Percentiles rank a stretch among this genome's conserved stretches.
Conservation (phyloP, 768 basidiomycete genomes). For the Pleurotus djamor region DNA sequence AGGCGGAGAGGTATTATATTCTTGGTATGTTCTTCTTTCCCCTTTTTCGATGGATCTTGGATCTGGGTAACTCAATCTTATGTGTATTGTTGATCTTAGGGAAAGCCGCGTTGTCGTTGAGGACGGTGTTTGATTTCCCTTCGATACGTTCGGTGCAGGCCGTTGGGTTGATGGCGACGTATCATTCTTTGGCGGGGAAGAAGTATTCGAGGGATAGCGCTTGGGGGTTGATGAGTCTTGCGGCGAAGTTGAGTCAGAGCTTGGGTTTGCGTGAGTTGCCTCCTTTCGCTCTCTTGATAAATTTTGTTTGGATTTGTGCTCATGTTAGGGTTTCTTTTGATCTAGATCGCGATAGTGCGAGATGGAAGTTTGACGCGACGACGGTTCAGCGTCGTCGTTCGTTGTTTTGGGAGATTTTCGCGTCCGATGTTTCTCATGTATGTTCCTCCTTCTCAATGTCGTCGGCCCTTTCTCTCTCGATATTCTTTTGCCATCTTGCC, state of each 20-base stretch:
- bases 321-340: not conserved
- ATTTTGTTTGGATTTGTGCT: too few relatives aligned
- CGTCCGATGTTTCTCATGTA: constrained; percentile 33
- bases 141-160: constrained; percentile 57
- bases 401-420: constrained; percentile 38
- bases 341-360: constrained; percentile 36
- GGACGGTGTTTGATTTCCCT: constrained; percentile 51
- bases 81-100: not conserved
- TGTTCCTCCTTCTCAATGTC: constrained; percentile 10
- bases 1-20: constrained; percentile 61
- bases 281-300: not conserved
- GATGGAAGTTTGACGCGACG: constrained; percentile 35
- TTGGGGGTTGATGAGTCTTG: constrained; percentile 54
- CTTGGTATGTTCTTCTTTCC: constrained; percentile 29
- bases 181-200: constrained; percentile 54
- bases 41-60: too few relatives aligned
- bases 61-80: too few relatives aligned
- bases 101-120: constrained; percentile 48
- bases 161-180: constrained; percentile 55
- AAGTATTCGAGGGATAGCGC: constrained; percentile 44
- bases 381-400: constrained; percentile 32
- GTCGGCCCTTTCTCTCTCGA: not conserved
- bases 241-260: constrained; percentile 61
- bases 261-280: constrained; percentile 31
- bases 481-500: not conserved